Base-by-base conservation (phyloP, 1,139 yeast genomes). In the Pneumocystis sp. region DNA sequence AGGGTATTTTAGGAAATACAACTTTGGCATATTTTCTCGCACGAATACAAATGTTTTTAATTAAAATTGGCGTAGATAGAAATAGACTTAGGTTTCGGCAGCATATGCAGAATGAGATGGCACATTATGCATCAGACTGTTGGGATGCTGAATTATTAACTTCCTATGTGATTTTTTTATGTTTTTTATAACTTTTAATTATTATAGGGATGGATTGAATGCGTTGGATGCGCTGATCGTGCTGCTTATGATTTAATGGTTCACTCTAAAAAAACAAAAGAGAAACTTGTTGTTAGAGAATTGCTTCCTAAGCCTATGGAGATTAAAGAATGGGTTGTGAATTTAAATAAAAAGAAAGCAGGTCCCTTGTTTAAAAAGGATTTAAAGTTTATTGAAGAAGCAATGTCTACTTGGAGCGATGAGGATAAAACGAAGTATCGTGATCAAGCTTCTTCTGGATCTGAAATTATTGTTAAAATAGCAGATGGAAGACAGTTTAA, bases 141-240 rank as follows among this genome's bases (percentile, higher is more conserved):
- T 95, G 99, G 99, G 99, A 95, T 80, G 97, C 96, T 70, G 99
- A 95, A 81, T 82, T 95, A 73, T 86, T 88, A 73, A 87, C 96
- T 60, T 88, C 96, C 56, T 95, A 89, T 74, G 73, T 59, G 31
- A 39, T 21, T 42, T 21, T 39, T 29, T 12, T 59, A 31, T 12
- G 21, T 42, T 59, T 39, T 37, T 59, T 8, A 3, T 8, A 25
- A 2, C 15, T 25, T 39, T 59, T 59, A 31, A 59, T 42, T 12
- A 31, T 39, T 12, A 42, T 42, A 59, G 97, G 61, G 99, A 71
- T 95, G 99, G 99, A 87, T 95, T 73, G 99, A 95, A 80, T 93
- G 98, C 85, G 97, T 93, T 74, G 99, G 99, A 71, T 93, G 98
- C 81, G 99, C 99, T 69, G 99, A 95, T 78, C 86, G 99, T 80